Evolutionary conservation across 306 rosid genomes (phyloP).

Genomic region (Clitoria ternatea): DNA sequence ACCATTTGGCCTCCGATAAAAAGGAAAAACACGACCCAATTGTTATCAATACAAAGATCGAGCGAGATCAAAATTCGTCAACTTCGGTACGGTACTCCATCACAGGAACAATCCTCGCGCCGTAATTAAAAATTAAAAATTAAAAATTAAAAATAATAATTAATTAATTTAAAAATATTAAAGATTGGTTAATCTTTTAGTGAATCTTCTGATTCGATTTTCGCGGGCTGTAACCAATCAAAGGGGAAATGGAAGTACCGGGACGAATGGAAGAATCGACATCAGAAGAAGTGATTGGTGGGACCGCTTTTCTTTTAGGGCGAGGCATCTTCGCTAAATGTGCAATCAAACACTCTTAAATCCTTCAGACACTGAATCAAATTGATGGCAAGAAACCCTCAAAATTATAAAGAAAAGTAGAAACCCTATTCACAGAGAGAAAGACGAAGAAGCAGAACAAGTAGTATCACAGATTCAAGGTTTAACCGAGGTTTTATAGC

Average conservation of each 20-base stretch:
- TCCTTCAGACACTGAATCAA: constrained; percentile 18
- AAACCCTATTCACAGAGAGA: constrained; percentile 33
- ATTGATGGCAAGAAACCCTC: background rate
- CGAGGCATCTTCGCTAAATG: constrained; percentile 53
- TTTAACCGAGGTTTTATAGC: constrained; percentile 46
- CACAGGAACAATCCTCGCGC: background rate
- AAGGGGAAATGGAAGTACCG: constrained; percentile 35
- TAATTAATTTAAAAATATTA: background rate
- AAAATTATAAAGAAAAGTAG: background rate
- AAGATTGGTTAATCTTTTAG: background rate
- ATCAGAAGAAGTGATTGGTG: constrained; percentile 40
- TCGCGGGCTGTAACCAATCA: constrained; percentile 29
- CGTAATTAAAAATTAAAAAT: background rate
- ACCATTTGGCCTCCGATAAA: background rate
- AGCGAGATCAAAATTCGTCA: background rate
- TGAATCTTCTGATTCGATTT: background rate
- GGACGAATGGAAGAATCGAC: constrained; percentile 40
- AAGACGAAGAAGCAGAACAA: background rate
- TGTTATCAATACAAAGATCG: background rate
- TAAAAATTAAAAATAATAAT: background rate
- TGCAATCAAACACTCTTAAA: constrained; percentile 17
- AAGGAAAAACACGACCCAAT: background rate
- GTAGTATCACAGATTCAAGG: constrained; percentile 23
- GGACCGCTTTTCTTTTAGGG: constrained; percentile 54
- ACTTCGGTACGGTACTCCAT: background rate